Evolutionary conservation across 75 land plant species (phyloP).

Genomic region (Pinus tabuliformis): DNA sequence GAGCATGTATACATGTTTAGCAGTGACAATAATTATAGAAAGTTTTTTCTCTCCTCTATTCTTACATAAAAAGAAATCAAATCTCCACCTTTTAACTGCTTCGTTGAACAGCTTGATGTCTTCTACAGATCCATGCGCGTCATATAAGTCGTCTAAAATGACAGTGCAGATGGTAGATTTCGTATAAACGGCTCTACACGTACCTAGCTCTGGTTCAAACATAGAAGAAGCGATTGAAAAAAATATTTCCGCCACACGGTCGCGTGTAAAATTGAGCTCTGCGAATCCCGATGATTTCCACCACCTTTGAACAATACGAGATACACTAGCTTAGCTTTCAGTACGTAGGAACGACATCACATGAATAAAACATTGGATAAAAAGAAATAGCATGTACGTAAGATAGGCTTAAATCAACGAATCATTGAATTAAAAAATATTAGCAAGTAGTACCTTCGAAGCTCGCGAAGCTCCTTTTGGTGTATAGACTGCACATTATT

Average conservation of each 20-base stretch:
- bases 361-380: background rate
- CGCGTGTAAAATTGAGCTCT: background rate
- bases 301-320: slow-evolving; percentile 6
- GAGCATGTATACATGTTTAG: too few relatives aligned
- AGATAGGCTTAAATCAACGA: background rate
- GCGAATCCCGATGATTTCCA: slow-evolving; percentile 9
- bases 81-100: slow-evolving; percentile 8
- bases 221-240: slow-evolving; percentile 11
- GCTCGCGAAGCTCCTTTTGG: slow-evolving; percentile 20
- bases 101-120: slow-evolving; percentile 3
- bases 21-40: background rate
- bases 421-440: background rate
- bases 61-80: background rate
- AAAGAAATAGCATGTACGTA: background rate
- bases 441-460: background rate
- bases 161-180: slow-evolving; percentile 14
- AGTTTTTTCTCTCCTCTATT: background rate
- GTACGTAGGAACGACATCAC: too few relatives aligned
- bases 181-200: slow-evolving; percentile 6
- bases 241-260: slow-evolving; percentile 10
- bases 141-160: slow-evolving; percentile 9
- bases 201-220: slow-evolving; percentile 17
- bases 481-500: slow-evolving; percentile 39
- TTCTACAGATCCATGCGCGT: slow-evolving; percentile 11
- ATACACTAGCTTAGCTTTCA: background rate